Evolutionary conservation across 768 basidiomycete genomes (phyloP).

Genomic region (Crepidotus variabilis): DNA sequence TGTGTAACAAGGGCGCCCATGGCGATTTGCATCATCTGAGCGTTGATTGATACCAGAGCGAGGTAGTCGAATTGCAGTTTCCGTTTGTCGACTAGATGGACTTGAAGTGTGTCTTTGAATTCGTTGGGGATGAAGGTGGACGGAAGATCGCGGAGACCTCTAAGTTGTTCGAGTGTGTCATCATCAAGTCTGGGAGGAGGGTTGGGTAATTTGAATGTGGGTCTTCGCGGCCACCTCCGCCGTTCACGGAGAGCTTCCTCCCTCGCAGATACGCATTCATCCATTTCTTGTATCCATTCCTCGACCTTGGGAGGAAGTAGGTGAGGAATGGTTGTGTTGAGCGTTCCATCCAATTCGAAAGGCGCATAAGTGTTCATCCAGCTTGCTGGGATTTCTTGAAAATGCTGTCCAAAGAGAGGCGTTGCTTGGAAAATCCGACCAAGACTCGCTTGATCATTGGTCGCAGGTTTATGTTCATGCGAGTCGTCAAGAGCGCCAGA

Average conservation of each 20-base stretch:
- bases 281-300: neutral
- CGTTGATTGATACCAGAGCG: neutral
- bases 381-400: neutral
- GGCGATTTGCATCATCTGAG: neutral
- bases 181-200: neutral
- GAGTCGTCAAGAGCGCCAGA: neutral
- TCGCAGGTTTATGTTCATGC: neutral
- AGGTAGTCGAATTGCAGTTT: neutral
- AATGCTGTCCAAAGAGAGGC: neutral
- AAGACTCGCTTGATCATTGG: neutral
- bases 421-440: neutral
- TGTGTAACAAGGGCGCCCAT: neutral
- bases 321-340: neutral
- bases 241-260: too few species aligned
- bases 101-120: neutral
- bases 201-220: neutral
- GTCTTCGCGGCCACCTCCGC: too few species aligned
- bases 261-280: neutral
- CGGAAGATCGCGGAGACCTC: neutral
- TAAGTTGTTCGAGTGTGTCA: neutral
- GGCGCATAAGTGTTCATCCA: neutral
- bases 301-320: neutral
- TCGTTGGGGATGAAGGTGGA: neutral
- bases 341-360: neutral
- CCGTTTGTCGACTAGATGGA: neutral